Evolutionary conservation across 2,329 filamentous ascomycete genomes (phyloP).

Genomic region (Neopestalotiopsis sp.): DNA sequence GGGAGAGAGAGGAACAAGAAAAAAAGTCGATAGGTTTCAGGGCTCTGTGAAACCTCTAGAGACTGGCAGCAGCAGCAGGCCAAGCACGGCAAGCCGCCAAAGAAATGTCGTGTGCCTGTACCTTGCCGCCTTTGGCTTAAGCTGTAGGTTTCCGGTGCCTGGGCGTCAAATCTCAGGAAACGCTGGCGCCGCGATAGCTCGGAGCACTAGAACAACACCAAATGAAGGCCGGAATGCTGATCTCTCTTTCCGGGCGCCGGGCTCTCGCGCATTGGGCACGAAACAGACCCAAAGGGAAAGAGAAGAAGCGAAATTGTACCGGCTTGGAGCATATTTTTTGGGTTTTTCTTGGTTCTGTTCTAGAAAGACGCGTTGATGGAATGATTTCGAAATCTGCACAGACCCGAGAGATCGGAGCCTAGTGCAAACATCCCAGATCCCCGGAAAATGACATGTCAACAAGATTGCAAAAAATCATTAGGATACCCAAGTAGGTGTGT

Average conservation of each 20-base stretch:
- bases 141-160: not conserved
- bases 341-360: not conserved
- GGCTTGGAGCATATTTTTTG: not conserved
- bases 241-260: not conserved
- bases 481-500: not conserved
- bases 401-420: not conserved
- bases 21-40: not conserved
- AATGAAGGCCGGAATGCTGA: conserved; percentile 1
- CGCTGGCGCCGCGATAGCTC: conserved; percentile 10
- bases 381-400: conserved; percentile 3
- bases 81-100: not conserved
- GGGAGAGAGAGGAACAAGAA: not conserved
- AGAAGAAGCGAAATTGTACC: not conserved
- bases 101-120: not conserved
- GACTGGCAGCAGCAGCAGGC: not conserved
- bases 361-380: not conserved
- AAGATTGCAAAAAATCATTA: not conserved
- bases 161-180: conserved; percentile 4
- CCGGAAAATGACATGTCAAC: not conserved
- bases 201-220: not conserved
- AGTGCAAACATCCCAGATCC: not conserved
- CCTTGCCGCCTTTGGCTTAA: conserved; percentile 7
- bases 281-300: no score
- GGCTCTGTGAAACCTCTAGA: not conserved
- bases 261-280: not conserved